phyloP scores from a whole-genome alignment of 192 early-diverging fungal species.

The Coemansia sp. region DNA sequence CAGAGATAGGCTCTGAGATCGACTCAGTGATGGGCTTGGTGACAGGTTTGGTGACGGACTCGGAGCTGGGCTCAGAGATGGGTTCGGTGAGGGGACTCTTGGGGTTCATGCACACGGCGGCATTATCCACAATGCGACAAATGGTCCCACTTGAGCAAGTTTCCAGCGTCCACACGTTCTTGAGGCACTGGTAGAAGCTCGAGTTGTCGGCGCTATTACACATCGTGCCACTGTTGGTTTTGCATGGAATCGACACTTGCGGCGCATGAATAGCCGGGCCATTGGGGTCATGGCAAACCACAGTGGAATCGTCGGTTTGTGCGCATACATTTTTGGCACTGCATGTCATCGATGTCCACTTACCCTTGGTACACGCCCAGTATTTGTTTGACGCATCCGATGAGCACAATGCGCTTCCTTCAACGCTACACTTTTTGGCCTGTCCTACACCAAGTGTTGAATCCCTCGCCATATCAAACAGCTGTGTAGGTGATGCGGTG shows the following conservation, averaged over 20 bases:
- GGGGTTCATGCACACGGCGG: conserved; percentile 36
- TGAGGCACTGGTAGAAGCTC: conserved; percentile 31
- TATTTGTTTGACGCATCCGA: conserved; percentile 5
- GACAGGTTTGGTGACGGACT: not conserved
- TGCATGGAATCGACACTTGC: conserved; percentile 4
- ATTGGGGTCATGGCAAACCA: conserved; percentile 10
- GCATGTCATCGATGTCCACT: conserved; percentile 3
- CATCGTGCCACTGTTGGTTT: conserved; percentile 19
- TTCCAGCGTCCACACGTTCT: conserved; percentile 27
- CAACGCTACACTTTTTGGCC: conserved; percentile 1
- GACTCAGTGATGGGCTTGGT: not conserved
- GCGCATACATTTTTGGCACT: conserved; percentile 3
- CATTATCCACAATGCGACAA: conserved; percentile 31
- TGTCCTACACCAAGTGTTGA: not conserved
- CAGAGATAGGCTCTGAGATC: not conserved
- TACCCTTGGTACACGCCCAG: conserved; percentile 2
- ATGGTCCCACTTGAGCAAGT: conserved; percentile 24
- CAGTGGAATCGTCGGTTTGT: not conserved
- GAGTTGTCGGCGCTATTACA: conserved; percentile 16
- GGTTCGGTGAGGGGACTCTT: conserved; percentile 1
- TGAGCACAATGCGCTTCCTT: conserved; percentile 1
- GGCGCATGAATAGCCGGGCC: not conserved
- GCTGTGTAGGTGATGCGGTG: not conserved
- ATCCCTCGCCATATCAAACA: not conserved
- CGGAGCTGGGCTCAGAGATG: not conserved